A percentile compares a stretch with the other conserved stretches of the same genome.
Evolutionary conservation across 371 early-diverging fungal species (phyloP).

Genomic region (Basidiobolus meristosporus): DNA sequence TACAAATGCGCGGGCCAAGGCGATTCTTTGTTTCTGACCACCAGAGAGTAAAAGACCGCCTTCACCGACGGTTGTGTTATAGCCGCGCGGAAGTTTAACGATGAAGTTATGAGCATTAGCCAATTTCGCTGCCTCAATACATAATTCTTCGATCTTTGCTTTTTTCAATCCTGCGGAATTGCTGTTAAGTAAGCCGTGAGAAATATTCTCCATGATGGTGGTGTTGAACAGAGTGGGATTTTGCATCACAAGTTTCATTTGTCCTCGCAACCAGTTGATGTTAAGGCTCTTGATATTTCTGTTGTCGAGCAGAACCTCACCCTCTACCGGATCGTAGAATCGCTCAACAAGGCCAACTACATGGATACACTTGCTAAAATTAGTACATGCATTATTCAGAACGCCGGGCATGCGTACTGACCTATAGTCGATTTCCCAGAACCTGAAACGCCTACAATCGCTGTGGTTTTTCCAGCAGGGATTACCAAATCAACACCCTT

Average conservation of each 20-base stretch:
- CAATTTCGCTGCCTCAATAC: slow-evolving; percentile 23
- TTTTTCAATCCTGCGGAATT: slow-evolving; percentile 22
- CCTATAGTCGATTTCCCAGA: slow-evolving; percentile 82
- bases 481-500: slow-evolving; percentile 32
- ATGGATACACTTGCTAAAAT: too few relatives aligned
- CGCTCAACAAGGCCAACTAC: slow-evolving; percentile 70
- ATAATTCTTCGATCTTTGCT: slow-evolving; percentile 6
- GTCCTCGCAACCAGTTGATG: slow-evolving; percentile 44
- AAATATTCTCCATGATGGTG: slow-evolving; percentile 60
- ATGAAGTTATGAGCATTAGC: slow-evolving; percentile 65
- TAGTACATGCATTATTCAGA: too few relatives aligned
- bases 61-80: slow-evolving; percentile 50
- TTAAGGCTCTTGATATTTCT: slow-evolving; percentile 40
- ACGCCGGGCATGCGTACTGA: too few relatives aligned
- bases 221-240: slow-evolving; percentile 76
- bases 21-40: slow-evolving; percentile 38
- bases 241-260: slow-evolving; percentile 71
- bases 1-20: slow-evolving; percentile 65
- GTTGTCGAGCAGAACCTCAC: slow-evolving; percentile 53
- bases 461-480: slow-evolving; percentile 52
- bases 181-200: slow-evolving; percentile 29
- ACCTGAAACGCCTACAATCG: slow-evolving; percentile 67
- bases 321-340: slow-evolving; percentile 60
- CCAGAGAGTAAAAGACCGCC: slow-evolving; percentile 26
- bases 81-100: slow-evolving; percentile 42